Evolutionary conservation across 192 early-diverging fungal genomes (phyloP).

Genomic region (Coemansia pectinata): DNA sequence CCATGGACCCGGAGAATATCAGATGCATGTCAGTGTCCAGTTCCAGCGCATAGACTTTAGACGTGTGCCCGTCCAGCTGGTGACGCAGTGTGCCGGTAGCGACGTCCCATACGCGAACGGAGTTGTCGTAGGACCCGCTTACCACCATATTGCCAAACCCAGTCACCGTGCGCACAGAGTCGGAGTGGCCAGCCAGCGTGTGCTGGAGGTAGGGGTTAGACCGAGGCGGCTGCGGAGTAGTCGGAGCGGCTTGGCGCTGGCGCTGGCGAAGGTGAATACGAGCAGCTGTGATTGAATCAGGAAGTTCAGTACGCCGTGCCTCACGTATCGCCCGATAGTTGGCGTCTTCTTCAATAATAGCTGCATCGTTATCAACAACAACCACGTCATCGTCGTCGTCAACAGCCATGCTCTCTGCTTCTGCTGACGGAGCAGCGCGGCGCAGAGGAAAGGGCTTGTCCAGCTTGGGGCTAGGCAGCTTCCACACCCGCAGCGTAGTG

Average conservation of each 20-base stretch:
- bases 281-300: too few relatives aligned
- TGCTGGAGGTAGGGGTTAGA: slow-evolving; percentile 82
- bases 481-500: slow-evolving; percentile 91
- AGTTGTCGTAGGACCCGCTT: slow-evolving; percentile 89
- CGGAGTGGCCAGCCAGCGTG: slow-evolving; percentile 80
- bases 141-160: slow-evolving; percentile 84
- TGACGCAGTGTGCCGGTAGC: slow-evolving; percentile 68
- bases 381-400: slow-evolving; percentile 12
- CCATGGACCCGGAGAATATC: slow-evolving; percentile 93
- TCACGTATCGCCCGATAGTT: too few relatives aligned
- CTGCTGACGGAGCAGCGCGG: neutral
- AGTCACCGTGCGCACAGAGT: slow-evolving; percentile 92
- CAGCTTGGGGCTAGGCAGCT: slow-evolving; percentile 74
- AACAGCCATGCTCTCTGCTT: slow-evolving; percentile 12
- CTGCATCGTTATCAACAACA: neutral
- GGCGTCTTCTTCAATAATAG: too few relatives aligned
- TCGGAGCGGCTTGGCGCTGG: neutral
- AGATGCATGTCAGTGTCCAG: slow-evolving; percentile 78
- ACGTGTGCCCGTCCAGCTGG: slow-evolving; percentile 79
- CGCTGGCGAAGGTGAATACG: too few relatives aligned
- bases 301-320: too few relatives aligned
- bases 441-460: slow-evolving; percentile 57
- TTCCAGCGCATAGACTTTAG: slow-evolving; percentile 96
- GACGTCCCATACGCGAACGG: slow-evolving; percentile 91
- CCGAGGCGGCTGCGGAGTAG: neutral